Evolutionary conservation across 345 rosid species (phyloP).

Genomic region (Kandelia obovata): DNA sequence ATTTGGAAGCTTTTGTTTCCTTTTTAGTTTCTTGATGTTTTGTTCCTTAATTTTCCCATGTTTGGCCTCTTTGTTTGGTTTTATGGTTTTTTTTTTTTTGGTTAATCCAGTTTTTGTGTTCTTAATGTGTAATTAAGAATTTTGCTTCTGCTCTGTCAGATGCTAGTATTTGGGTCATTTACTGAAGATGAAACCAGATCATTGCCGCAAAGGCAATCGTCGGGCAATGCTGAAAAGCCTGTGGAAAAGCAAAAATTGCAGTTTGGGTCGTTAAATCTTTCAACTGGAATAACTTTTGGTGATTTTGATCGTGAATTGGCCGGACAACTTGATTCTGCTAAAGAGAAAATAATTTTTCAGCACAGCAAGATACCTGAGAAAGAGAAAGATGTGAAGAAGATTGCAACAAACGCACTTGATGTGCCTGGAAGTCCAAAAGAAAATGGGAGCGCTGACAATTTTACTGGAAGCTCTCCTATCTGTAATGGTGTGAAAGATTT

Average conservation of each 20-base stretch:
- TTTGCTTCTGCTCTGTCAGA: slow-evolving; percentile 30
- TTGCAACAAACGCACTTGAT: slow-evolving; percentile 21
- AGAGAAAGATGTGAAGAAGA: slow-evolving; percentile 22
- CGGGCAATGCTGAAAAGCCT: slow-evolving; percentile 43
- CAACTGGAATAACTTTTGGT: slow-evolving; percentile 36
- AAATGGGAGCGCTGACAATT: slow-evolving; percentile 42
- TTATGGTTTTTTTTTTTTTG: not conserved
- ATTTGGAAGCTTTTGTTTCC: not conserved
- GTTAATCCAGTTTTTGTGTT: not conserved
- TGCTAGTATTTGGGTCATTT: slow-evolving; percentile 80
- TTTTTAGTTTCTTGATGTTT: not conserved
- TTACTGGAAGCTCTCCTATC: slow-evolving; percentile 21
- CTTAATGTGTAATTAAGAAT: not conserved
- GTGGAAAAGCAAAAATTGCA: slow-evolving; percentile 37
- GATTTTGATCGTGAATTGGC: slow-evolving; percentile 34
- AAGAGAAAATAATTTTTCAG: slow-evolving; percentile 34
- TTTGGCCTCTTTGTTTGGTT: not conserved
- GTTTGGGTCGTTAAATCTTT: slow-evolving; percentile 51
- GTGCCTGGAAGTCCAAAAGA: slow-evolving; percentile 22
- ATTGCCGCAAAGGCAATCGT: slow-evolving; percentile 37
- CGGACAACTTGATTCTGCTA: slow-evolving; percentile 22
- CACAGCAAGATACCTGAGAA: slow-evolving; percentile 30
- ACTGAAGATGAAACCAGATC: slow-evolving; percentile 82
- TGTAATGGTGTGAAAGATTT: slow-evolving; percentile 44
- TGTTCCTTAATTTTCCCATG: not conserved